A percentile compares a stretch with the other conserved stretches of the same genome.
These are phyloP conservation scores for Bjerkandera adusta DNA, from an alignment of 1,284 basidiomycete genomes.

Conservation along the genomic window DNA sequence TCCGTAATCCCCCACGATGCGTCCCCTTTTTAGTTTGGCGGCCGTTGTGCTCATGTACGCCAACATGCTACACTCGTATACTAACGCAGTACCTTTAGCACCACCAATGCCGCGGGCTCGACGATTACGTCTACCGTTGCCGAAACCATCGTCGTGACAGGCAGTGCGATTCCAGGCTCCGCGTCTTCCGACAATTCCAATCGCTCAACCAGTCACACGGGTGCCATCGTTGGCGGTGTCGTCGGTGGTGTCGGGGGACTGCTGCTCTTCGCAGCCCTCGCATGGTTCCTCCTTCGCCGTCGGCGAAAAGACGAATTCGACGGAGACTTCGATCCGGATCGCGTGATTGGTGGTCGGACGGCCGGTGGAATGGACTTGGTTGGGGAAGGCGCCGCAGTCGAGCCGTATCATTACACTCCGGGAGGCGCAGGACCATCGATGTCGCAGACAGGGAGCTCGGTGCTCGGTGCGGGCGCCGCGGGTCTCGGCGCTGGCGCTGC, in stretches of 20 bases:
- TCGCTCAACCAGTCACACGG: constrained; percentile 27
- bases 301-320: constrained; percentile 41
- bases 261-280: constrained; percentile 26
- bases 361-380: constrained; percentile 34
- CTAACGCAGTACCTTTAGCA: constrained; percentile 16
- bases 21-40: constrained; percentile 6
- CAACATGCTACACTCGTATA: neutral
- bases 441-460: constrained; percentile 19
- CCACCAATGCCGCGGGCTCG: constrained; percentile 23
- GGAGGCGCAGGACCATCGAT: constrained; percentile 19
- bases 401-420: constrained; percentile 32
- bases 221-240: constrained; percentile 39
- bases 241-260: constrained; percentile 35
- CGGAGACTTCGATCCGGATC: constrained; percentile 51
- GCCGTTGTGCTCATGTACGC: neutral
- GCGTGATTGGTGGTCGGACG: constrained; percentile 30
- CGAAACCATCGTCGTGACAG: constrained; percentile 15
- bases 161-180: constrained; percentile 13
- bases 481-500: constrained; percentile 19
- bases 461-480: constrained; percentile 9
- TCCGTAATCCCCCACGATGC: neutral
- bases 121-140: constrained; percentile 23
- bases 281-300: constrained; percentile 22
- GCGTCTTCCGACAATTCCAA: neutral
- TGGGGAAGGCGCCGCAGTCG: constrained; percentile 24